Evolutionary conservation across 2,329 filamentous ascomycete species (phyloP).

Genomic region (Epichloe coenophiala): DNA sequence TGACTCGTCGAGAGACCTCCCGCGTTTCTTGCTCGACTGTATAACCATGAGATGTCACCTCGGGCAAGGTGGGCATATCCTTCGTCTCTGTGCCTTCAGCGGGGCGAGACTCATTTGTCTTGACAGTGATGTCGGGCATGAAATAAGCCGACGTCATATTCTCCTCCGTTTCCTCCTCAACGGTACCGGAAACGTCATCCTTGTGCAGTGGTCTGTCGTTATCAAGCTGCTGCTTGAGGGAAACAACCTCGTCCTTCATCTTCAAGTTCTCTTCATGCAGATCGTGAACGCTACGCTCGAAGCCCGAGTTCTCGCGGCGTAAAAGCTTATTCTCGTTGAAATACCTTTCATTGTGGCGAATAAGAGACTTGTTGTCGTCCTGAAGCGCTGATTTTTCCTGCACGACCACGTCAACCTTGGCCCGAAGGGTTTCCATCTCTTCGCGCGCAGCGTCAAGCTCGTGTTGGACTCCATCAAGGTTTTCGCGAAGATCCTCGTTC

Average conservation of each 20-base stretch:
- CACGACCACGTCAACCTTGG: constrained; percentile 23
- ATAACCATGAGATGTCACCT: constrained; percentile 20
- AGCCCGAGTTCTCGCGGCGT: constrained; percentile 32
- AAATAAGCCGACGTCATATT: constrained; percentile 48
- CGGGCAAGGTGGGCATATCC: constrained; percentile 16
- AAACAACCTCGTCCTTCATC: constrained; percentile 33
- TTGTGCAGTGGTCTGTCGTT: constrained; percentile 25
- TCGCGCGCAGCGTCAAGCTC: constrained; percentile 28
- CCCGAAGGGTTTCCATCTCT: constrained; percentile 26
- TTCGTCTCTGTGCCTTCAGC: constrained; percentile 19
- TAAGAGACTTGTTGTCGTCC: constrained; percentile 38
- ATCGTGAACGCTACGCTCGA: constrained; percentile 30
- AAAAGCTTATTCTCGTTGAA: constrained; percentile 39
- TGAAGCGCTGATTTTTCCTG: constrained; percentile 32
- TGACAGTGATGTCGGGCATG: constrained; percentile 43
- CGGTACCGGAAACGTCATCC: constrained; percentile 20
- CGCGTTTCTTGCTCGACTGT: constrained; percentile 16
- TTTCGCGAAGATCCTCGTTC: constrained; percentile 30
- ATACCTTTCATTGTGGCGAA: constrained; percentile 41
- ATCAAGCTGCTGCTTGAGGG: constrained; percentile 31
- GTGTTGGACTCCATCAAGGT: constrained; percentile 24
- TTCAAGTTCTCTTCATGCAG: constrained; percentile 33
- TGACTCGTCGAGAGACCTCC: constrained; percentile 16
- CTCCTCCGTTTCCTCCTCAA: constrained; percentile 29
- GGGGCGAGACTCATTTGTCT: constrained; percentile 23